phyloP scores from a whole-genome alignment of 2,329 filamentous ascomycete genomes.

The Pseudopyrenochaeta lycopersici region DNA sequence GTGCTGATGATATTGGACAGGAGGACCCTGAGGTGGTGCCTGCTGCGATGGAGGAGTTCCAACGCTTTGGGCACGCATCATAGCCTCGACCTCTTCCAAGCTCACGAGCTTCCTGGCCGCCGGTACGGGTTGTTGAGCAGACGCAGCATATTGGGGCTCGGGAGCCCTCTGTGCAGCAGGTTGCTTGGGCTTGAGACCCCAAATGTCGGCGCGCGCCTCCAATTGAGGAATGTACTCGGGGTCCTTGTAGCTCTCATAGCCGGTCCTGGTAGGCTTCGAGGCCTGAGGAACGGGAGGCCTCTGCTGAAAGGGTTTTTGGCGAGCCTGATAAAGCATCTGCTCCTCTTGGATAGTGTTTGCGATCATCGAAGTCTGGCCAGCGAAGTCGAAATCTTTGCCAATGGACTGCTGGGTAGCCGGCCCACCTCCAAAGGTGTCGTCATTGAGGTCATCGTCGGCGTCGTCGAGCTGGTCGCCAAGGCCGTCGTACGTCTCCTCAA shows the following conservation, averaged over 20 bases:
- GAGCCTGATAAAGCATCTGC: constrained; percentile 81
- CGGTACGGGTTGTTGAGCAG: constrained; percentile 27
- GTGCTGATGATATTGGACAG: constrained; percentile 29
- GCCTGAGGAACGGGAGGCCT: constrained; percentile 55
- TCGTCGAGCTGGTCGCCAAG: constrained; percentile 91
- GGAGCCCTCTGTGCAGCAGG: constrained; percentile 47
- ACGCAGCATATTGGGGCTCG: constrained; percentile 29
- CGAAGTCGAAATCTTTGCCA: constrained; percentile 97
- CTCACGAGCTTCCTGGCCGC: constrained; percentile 83
- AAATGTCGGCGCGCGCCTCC: constrained; percentile 91
- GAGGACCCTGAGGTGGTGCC: constrained; percentile 24
- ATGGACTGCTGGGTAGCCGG: constrained; percentile 63
- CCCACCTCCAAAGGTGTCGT: constrained; percentile 81
- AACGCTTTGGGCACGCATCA: constrained; percentile 78
- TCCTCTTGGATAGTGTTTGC: constrained; percentile 89
- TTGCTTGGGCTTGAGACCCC: constrained; percentile 77
- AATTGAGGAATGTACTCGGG: constrained; percentile 87
- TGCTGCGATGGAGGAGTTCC: constrained; percentile 43
- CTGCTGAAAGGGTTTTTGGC: constrained; percentile 65
- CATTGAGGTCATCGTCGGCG: constrained; percentile 92
- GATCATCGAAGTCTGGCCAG: constrained; percentile 88
- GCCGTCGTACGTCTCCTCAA: constrained; percentile 97
- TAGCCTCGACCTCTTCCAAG: constrained; percentile 94
- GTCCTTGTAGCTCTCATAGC: constrained; percentile 91
- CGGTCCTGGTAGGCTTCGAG: constrained; percentile 74